phyloP scores from a whole-genome alignment of 129 eudicot genomes.

The Erigeron canadensis region DNA sequence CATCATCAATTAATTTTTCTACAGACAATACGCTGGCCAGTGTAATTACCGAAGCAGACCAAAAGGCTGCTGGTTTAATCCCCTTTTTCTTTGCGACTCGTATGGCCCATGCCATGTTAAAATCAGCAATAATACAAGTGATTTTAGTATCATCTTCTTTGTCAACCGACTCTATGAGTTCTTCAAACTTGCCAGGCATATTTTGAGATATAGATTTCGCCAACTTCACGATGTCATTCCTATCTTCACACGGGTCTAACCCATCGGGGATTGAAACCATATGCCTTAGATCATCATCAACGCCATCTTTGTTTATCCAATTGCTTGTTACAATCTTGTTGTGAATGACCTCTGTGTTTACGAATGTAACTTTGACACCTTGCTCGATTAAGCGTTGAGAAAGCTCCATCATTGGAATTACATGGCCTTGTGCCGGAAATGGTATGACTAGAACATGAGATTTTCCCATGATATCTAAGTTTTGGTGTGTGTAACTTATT shows the following conservation, averaged over 20 bases:
- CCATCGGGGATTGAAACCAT: constrained; percentile 39
- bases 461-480: constrained; percentile 5
- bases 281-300: constrained; percentile 17
- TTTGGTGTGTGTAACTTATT: neutral
- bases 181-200: constrained; percentile 37
- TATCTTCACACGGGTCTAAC: constrained; percentile 39
- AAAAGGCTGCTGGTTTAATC: constrained; percentile 38
- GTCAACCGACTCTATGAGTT: constrained; percentile 38
- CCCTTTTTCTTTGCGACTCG: constrained; percentile 36
- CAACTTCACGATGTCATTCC: constrained; percentile 31
- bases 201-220: constrained; percentile 11
- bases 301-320: neutral
- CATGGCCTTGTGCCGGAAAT: constrained; percentile 32
- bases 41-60: constrained; percentile 34
- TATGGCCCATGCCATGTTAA: constrained; percentile 36
- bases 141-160: constrained; percentile 14
- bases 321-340: constrained; percentile 11
- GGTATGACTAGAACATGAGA: constrained; percentile 50
- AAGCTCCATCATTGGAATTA: constrained; percentile 48
- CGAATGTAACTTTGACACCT: constrained; percentile 36
- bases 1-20: constrained; percentile 35
- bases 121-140: constrained; percentile 48
- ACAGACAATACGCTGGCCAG: constrained; percentile 26
- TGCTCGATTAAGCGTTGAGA: constrained; percentile 22
- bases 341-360: constrained; percentile 47